Base-by-base conservation (phyloP, 441 rosid genomes). In the Macaranga tanarius region DNA sequence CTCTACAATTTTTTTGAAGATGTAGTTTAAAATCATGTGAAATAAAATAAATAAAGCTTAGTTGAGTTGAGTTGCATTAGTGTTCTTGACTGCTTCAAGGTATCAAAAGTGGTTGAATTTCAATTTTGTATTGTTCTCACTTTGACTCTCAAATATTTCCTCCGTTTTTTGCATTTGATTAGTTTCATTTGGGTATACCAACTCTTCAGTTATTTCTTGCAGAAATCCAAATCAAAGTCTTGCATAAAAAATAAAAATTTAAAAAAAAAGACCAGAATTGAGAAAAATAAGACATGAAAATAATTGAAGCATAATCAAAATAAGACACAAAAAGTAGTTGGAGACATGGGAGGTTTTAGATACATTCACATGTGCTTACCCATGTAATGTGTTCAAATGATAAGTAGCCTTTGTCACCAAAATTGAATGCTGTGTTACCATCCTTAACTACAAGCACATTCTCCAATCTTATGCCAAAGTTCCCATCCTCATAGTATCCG, bases 401-500 rank as follows among this genome's bases (percentile, higher is more conserved):
- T 81, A 95, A 83, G 86, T 91, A 95, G 62, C 97, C 99, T 79
- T 92, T 93, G 69, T 86, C 95, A 5, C 97, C 98, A 54, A 95
- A 95, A 75, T 93, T 93, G 79, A 89, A 95, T 58, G 87, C 72
- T 0, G 98, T 90, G 31, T 82, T 84, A 45, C 88, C 95, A 45
- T 91, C 88, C 20, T 82, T 87, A 60, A 92, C 86, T 52, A 93
- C 77, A 67, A 93, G 92, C 65, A 95, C 98, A 79, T 95, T 95
- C 89, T 95, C 99, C 86, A 95, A 75, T 79, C 99, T 82, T 69
- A 93, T 84, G 64, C 99, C 99, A 69, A 95, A 95, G 83, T 76
- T 90, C 64, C 97, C 99, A 77, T 91, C 98, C 80, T 93, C 99
- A 60, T 95, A 95, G 86, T 93, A 95, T 71, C 99, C 99, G 61